phyloP scores from a whole-genome alignment of 2,329 filamentous ascomycete genomes.

The Calycina marina region DNA sequence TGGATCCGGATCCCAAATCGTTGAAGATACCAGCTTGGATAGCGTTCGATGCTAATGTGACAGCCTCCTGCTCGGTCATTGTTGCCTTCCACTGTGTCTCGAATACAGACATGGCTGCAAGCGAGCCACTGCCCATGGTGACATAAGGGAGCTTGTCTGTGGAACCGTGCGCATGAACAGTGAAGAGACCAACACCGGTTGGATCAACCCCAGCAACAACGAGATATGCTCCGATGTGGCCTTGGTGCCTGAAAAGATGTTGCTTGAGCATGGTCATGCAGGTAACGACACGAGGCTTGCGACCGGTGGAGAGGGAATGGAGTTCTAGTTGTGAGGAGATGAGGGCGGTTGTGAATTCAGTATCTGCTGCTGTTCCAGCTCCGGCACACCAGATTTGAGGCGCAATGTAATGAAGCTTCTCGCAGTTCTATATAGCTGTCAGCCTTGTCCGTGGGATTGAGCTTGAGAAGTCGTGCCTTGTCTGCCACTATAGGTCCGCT shows the following conservation, averaged over 20 bases:
- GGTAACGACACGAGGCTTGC: conserved; percentile 91
- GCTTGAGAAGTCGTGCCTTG: conserved; percentile 44
- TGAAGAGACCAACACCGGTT: conserved; percentile 89
- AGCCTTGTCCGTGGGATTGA: conserved; percentile 4
- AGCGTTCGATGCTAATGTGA: conserved; percentile 69
- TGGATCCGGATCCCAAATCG: conserved; percentile 90
- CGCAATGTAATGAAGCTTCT: conserved; percentile 98
- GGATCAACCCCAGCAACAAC: conserved; percentile 95
- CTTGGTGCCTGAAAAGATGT: conserved; percentile 97
- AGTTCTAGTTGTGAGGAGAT: conserved; percentile 98
- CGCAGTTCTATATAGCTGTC: conserved; percentile 58
- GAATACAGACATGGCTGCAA: conserved; percentile 96
- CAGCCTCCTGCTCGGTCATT: conserved; percentile 64
- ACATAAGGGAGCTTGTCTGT: conserved; percentile 99
- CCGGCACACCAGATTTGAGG: conserved; percentile 99
- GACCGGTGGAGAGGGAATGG: conserved; percentile 88
- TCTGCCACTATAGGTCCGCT: conserved; percentile 97
- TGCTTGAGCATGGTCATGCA: conserved; percentile 99
- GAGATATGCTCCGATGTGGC: conserved; percentile 93
- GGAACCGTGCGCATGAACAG: conserved; percentile 93
- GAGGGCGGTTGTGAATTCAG: conserved; percentile 96
- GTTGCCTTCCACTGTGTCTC: conserved; percentile 86
- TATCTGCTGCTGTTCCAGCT: conserved; percentile 93
- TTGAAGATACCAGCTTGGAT: conserved; percentile 98
- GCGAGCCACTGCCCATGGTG: conserved; percentile 92